These are phyloP conservation scores for Ophiostoma montium DNA, from an alignment of 2,329 filamentous ascomycete genomes.

Conservation along the genomic window DNA sequence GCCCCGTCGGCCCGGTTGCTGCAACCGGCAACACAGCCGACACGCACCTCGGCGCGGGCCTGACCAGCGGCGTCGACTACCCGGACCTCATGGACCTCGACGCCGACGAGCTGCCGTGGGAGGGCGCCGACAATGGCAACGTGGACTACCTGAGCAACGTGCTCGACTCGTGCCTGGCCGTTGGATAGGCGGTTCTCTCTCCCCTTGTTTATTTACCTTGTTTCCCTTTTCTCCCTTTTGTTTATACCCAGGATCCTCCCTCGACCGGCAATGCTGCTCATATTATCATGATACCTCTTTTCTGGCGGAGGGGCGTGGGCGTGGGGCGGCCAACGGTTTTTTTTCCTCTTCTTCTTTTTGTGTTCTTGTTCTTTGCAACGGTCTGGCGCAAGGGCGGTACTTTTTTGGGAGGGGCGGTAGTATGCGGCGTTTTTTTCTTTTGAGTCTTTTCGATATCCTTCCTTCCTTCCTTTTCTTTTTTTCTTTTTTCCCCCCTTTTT, in stretches of 20 bases:
- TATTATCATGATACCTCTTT: too few species aligned
- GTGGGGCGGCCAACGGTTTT: too few species aligned
- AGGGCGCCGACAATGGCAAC: conserved; percentile 40
- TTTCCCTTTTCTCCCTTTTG: neutral
- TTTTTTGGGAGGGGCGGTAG: neutral
- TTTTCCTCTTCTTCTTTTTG: neutral
- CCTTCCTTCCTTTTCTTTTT: too few species aligned
- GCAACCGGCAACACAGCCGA: too few species aligned
- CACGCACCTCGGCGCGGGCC: neutral
- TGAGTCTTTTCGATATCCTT: neutral
- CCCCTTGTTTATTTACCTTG: neutral
- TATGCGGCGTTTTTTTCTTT: conserved; percentile 1
- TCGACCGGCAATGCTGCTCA: neutral
- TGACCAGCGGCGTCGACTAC: conserved; percentile 34
- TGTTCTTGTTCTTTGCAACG: neutral
- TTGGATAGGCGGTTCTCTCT: conserved; percentile 19
- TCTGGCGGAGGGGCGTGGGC: too few species aligned
- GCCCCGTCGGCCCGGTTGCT: conserved; percentile 14
- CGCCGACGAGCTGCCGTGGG: conserved; percentile 43
- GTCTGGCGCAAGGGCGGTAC: neutral
- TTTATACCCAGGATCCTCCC: neutral
- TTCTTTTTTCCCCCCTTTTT: too few species aligned
- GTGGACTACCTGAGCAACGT: conserved; percentile 39
- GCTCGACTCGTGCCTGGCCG: conserved; percentile 41
- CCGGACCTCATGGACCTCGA: conserved; percentile 47